Evolutionary conservation across 2,329 filamentous ascomycete genomes (phyloP), one percentile per base, ranked within the genome.

Genomic region (Epichloe festucae): DNA sequence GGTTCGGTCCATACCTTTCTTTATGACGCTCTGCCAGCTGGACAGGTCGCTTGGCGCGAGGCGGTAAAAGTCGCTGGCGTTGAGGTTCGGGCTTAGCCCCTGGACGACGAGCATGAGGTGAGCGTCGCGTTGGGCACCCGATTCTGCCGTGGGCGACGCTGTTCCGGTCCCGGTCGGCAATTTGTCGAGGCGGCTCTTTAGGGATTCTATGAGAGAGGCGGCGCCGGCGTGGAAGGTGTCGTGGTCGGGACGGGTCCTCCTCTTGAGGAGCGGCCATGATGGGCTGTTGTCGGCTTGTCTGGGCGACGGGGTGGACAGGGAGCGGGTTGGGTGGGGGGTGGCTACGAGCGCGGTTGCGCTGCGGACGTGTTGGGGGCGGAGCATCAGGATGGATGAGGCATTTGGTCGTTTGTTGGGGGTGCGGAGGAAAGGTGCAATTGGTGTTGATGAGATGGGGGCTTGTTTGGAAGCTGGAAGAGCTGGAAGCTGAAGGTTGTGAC

Each of bases 51-150:
- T 77, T 1, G 76, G 76, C 5, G 80, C 74, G 17, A 89, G 66
- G 51, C 85, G 81, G 56, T 79, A 75, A 66, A 91, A 90, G 67
- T 91, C 87, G 57, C 76, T 77, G 58, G 83, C 77, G 19, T 73
- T 71, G 43, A 90, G 73, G 19, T 77, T 74, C 52, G 73, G 74
- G 59, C 77, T 79, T 6, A 79, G 74, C 40, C 78, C 76, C 19
- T 71, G 71, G 39, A 89, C 67, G 42, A 82, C 70, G 41, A 90
- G 71, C 59, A 74, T 71, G 53, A 57, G 38, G 21, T 51, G 54
- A 19, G 49, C 19, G 46, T 53, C 54, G 17, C 46, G 40, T 38
- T 46, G 40, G 27, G n/a, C 21, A 31, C 5, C 17, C 3, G 31
- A 10, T 3, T 14, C 39, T 4, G 17, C 21, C 8, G 39, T 17